phyloP scores from a whole-genome alignment of 441 rosid species.

The Erysimum cheiri region DNA sequence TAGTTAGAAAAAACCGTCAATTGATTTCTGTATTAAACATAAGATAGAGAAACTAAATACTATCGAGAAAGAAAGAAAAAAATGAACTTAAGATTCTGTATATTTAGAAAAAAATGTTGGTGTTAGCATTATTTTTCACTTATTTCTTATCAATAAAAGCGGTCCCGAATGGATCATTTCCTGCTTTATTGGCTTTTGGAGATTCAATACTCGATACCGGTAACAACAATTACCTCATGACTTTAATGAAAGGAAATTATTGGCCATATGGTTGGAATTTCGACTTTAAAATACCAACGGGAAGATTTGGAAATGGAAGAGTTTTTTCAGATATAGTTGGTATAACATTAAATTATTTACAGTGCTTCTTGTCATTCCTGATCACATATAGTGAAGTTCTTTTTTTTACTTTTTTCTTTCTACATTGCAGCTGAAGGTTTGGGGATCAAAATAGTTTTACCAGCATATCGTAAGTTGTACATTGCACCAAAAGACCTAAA shows the following conservation, averaged over 20 bases:
- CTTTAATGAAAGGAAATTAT: slow-evolving; percentile 46
- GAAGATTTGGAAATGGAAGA: slow-evolving; percentile 56
- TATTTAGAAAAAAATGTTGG: slow-evolving; percentile 17
- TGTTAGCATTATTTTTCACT: slow-evolving; percentile 27
- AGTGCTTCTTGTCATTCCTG: background rate
- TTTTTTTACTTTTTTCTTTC: too few relatives aligned
- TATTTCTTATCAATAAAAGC: slow-evolving; percentile 21
- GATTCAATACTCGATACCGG: slow-evolving; percentile 63
- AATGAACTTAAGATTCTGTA: slow-evolving; percentile 22
- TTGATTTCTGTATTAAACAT: slow-evolving; percentile 12
- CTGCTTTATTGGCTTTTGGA: slow-evolving; percentile 57
- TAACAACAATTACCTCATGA: slow-evolving; percentile 51
- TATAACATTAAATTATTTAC: slow-evolving; percentile 23
- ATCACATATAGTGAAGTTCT: background rate
- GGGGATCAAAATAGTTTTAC: slow-evolving; percentile 61
- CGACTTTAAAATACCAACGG: slow-evolving; percentile 45
- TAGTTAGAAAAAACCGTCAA: slow-evolving; percentile 1
- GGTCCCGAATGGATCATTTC: slow-evolving; percentile 38
- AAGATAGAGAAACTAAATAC: slow-evolving; percentile 20
- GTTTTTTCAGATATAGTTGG: slow-evolving; percentile 55
- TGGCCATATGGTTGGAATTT: slow-evolving; percentile 61
- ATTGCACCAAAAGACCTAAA: slow-evolving; percentile 55
- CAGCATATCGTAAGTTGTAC: slow-evolving; percentile 64
- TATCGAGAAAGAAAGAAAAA: background rate
- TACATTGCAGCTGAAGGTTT: slow-evolving; percentile 71